These are phyloP conservation scores for Podospora tetraspora DNA, from an alignment of 495 filamentous ascomycete species.

Conservation along the genomic window DNA sequence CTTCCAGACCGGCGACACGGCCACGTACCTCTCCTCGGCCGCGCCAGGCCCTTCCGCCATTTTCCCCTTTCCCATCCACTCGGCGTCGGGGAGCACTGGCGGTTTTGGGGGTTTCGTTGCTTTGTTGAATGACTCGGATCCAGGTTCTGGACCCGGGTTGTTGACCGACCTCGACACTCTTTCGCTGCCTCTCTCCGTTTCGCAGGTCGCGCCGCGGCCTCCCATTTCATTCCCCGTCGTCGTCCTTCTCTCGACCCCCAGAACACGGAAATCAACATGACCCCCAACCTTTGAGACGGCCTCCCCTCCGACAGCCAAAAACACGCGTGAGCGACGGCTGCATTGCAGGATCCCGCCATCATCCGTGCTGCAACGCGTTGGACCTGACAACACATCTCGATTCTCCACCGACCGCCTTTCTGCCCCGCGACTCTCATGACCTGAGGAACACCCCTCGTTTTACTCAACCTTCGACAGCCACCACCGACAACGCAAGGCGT, in stretches of 20 bases:
- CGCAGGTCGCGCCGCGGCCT: neutral
- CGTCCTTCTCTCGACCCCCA: constrained; percentile 4
- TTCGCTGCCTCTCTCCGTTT: constrained; percentile 3
- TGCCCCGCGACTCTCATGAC: neutral
- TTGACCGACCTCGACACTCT: constrained; percentile 20
- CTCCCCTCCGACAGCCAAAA: constrained; percentile 4
- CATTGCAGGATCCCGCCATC: neutral
- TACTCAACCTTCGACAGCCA: neutral
- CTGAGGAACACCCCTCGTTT: neutral
- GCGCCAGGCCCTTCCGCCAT: too few relatives aligned
- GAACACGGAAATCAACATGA: constrained; percentile 15
- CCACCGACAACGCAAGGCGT: neutral
- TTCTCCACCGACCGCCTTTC: neutral
- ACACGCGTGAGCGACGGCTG: constrained; percentile 16
- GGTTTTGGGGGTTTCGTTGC: constrained; percentile 3
- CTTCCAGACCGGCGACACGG: neutral
- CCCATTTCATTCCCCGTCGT: constrained; percentile 1
- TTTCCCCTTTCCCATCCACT: neutral
- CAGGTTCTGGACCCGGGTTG: constrained; percentile 15
- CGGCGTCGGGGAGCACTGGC: neutral
- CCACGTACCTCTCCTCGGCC: neutral
- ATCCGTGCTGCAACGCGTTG: constrained; percentile 18
- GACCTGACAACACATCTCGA: neutral
- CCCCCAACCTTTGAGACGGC: constrained; percentile 5
- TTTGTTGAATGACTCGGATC: constrained; percentile 14